These are phyloP conservation scores for Pulveroboletus frians DNA, from an alignment of 768 basidiomycete genomes.

Conservation along the genomic window DNA sequence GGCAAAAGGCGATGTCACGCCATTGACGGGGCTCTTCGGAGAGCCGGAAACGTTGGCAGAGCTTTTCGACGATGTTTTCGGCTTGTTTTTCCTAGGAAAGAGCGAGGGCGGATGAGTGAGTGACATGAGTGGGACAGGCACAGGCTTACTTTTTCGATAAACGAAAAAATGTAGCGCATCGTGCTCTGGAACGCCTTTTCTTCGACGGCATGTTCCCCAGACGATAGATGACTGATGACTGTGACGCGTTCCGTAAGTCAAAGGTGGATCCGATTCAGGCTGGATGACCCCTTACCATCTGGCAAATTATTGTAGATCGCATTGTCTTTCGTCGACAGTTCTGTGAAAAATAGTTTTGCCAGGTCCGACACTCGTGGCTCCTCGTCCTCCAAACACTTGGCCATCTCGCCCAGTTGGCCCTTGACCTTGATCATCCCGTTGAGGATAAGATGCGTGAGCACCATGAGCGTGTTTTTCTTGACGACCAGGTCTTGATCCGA, in stretches of 20 bases:
- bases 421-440: slow-evolving; percentile 99
- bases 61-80: slow-evolving; percentile 93
- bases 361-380: slow-evolving; percentile 86
- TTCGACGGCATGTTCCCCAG: slow-evolving; percentile 86
- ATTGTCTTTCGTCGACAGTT: slow-evolving; percentile 95
- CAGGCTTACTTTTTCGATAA: slow-evolving; percentile 83
- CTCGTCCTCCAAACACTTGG: slow-evolving; percentile 94
- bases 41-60: slow-evolving; percentile 91
- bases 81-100: slow-evolving; percentile 89
- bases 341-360: slow-evolving; percentile 97
- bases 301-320: slow-evolving; percentile 99
- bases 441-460: slow-evolving; percentile 90
- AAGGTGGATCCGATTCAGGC: neutral
- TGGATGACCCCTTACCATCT: slow-evolving; percentile 55
- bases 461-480: slow-evolving; percentile 99
- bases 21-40: slow-evolving; percentile 90
- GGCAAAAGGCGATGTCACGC: slow-evolving; percentile 95
- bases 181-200: slow-evolving; percentile 91
- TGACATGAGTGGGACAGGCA: neutral
- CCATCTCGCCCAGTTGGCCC: slow-evolving; percentile 99
- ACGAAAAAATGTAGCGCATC: slow-evolving; percentile 91
- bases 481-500: slow-evolving; percentile 83
- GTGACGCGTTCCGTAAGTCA: slow-evolving; percentile 4
- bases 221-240: slow-evolving; percentile 94
- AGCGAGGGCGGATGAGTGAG: neutral